A percentile compares a stretch with the other conserved stretches of the same genome.
phyloP scores from a whole-genome alignment of 495 filamentous ascomycete genomes.

The Aspergillus nanangensis region DNA sequence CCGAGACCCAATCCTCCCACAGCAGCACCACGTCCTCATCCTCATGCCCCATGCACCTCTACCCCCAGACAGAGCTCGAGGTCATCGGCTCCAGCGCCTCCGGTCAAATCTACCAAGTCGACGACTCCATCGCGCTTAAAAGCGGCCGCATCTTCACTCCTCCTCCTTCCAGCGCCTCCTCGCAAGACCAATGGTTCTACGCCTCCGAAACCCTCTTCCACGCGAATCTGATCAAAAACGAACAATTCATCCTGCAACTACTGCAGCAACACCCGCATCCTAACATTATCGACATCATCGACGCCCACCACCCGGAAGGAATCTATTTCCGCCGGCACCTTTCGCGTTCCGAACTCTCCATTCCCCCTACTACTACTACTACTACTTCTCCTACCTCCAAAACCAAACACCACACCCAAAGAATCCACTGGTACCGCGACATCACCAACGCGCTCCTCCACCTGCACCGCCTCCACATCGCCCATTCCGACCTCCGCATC shows the following conservation, averaged over 20 bases:
- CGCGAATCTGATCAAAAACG: slow-evolving; percentile 17
- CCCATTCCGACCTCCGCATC: slow-evolving; percentile 14
- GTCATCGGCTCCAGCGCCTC: slow-evolving; percentile 18
- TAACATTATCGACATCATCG: slow-evolving; percentile 22
- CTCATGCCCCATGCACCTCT: neutral
- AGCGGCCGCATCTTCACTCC: slow-evolving; percentile 15
- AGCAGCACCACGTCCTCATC: no score
- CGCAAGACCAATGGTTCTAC: slow-evolving; percentile 16
- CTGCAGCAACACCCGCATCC: slow-evolving; percentile 20
- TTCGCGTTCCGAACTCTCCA: neutral
- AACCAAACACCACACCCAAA: slow-evolving; percentile 3
- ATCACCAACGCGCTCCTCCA: slow-evolving; percentile 14
- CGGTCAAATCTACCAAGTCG: slow-evolving; percentile 19
- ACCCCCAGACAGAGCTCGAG: slow-evolving; percentile 14
- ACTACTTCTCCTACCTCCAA: no score
- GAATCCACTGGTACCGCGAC: slow-evolving; percentile 14
- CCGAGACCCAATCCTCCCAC: no score
- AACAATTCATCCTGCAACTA: slow-evolving; percentile 17
- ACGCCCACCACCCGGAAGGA: slow-evolving; percentile 17
- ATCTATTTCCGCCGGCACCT: slow-evolving; percentile 18
- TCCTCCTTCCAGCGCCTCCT: slow-evolving; percentile 12
- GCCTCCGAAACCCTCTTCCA: slow-evolving; percentile 23
- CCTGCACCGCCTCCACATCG: slow-evolving; percentile 14
- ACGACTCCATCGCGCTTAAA: slow-evolving; percentile 21
- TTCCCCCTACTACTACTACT: no score